Evolutionary conservation across 2,329 filamentous ascomycete genomes (phyloP).

Genomic region (Fusarium gaditjirri): DNA sequence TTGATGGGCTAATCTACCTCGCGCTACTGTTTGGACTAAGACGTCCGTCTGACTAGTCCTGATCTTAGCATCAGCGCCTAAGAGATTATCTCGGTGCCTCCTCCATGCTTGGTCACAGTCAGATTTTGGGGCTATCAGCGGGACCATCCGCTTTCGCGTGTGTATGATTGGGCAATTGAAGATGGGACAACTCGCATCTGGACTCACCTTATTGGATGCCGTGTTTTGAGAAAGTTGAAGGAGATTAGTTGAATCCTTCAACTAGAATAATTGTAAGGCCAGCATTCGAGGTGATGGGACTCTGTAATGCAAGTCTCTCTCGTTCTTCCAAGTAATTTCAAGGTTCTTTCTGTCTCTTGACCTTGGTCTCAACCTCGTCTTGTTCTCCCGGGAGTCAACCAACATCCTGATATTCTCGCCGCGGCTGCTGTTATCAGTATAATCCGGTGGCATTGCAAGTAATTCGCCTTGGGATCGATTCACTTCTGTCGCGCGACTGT

Average conservation of each 20-base stretch:
- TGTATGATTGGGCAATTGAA: not conserved
- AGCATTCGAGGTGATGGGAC: rapidly evolving
- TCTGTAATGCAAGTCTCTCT: rapidly evolving
- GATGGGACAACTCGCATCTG: not conserved
- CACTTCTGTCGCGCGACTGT: rapidly evolving
- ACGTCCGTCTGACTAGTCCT: not conserved
- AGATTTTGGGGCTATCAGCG: not conserved
- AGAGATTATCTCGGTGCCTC: not conserved
- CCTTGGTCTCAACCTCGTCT: no score
- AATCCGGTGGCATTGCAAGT: not conserved
- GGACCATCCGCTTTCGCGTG: not conserved
- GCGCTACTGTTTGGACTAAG: not conserved
- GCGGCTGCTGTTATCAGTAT: not conserved
- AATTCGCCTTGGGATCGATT: rapidly evolving
- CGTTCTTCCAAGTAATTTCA: rapidly evolving
- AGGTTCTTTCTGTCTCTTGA: rapidly evolving
- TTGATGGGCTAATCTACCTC: not conserved
- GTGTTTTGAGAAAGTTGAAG: no score
- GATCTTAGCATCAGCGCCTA: not conserved
- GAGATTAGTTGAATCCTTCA: rapidly evolving
- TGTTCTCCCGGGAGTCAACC: not conserved
- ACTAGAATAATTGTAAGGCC: rapidly evolving
- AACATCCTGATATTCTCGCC: no score
- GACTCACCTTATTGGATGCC: rapidly evolving
- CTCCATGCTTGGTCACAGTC: not conserved